Evolutionary conservation across 1,284 basidiomycete genomes (phyloP).

Genomic region (Apiotrichum montevideense): DNA sequence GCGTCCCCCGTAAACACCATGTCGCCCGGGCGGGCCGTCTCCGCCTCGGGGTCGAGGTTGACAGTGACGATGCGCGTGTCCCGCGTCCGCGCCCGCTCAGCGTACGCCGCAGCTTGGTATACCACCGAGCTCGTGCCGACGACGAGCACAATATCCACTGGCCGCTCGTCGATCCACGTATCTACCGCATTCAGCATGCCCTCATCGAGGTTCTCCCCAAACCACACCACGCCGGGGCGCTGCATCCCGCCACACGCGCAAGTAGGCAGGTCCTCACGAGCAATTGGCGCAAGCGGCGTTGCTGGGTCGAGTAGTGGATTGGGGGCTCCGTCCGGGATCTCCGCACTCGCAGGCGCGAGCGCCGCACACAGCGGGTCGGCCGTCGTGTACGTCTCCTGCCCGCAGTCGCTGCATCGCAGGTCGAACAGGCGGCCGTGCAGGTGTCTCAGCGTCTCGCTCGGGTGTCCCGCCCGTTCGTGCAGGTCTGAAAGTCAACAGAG

Average conservation of each 20-base stretch:
- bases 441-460: neutral
- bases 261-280: neutral
- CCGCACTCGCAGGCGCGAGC: conserved; percentile 1
- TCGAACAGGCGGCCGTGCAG: conserved; percentile 14
- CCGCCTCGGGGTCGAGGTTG: conserved; percentile 9
- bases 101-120: conserved; percentile 12
- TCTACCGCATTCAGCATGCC: conserved; percentile 7
- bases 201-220: conserved; percentile 12
- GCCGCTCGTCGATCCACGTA: conserved; percentile 6
- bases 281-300: neutral
- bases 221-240: conserved; percentile 16
- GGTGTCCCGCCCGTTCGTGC: conserved; percentile 13
- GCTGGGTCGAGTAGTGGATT: conserved; percentile 6
- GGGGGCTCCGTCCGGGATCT: neutral
- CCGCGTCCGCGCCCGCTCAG: conserved; percentile 5
- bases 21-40: conserved; percentile 1
- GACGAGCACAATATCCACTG: conserved; percentile 12
- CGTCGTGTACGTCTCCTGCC: neutral
- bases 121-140: conserved; percentile 11
- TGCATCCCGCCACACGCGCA: conserved; percentile 7
- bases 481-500: conserved; percentile 2
- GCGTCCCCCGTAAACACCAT: conserved; percentile 12
- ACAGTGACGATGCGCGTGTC: conserved; percentile 7
- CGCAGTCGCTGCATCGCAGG: conserved; percentile 9
- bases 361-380: conserved; percentile 7